A percentile compares a stretch with the other conserved stretches of the same genome.
Conservation (phyloP, 352 stramenopile species). For the Peronosclerospora sorghi region DNA sequence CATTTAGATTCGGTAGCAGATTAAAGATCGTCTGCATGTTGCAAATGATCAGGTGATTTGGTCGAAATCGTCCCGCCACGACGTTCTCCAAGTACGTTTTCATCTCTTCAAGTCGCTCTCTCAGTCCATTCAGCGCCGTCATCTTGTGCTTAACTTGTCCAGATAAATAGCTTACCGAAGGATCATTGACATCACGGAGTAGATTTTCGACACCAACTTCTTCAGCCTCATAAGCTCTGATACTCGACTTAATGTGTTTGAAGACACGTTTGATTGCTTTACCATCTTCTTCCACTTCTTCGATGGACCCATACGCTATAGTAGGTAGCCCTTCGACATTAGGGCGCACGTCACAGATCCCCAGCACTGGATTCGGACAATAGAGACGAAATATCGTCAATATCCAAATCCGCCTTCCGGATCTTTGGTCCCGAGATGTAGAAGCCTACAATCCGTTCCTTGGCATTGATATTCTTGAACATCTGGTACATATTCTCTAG, state of each 20-base stretch:
- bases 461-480: constrained; percentile 94
- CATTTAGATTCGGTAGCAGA: constrained; percentile 97
- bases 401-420: constrained; percentile 89
- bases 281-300: constrained; percentile 93
- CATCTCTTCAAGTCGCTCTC: constrained; percentile 94
- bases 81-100: constrained; percentile 95
- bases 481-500: constrained; percentile 96
- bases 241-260: constrained; percentile 94
- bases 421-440: constrained; percentile 98
- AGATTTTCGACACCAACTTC: constrained; percentile 98
- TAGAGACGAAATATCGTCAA: constrained; percentile 93
- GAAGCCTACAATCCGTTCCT: no score
- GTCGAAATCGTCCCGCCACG: constrained; percentile 55
- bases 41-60: constrained; percentile 94
- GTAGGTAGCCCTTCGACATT: constrained; percentile 94
- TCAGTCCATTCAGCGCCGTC: constrained; percentile 89
- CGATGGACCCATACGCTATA: constrained; percentile 94
- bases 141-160: constrained; percentile 98
- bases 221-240: constrained; percentile 93
- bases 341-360: constrained; percentile 97
- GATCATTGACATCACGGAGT: constrained; percentile 99
- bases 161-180: constrained; percentile 96
- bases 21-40: constrained; percentile 99
- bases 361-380: constrained; percentile 91
- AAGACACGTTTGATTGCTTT: constrained; percentile 96